Conservation (phyloP, 352 stramenopile genomes). For the Phytophthora sansomeana region DNA sequence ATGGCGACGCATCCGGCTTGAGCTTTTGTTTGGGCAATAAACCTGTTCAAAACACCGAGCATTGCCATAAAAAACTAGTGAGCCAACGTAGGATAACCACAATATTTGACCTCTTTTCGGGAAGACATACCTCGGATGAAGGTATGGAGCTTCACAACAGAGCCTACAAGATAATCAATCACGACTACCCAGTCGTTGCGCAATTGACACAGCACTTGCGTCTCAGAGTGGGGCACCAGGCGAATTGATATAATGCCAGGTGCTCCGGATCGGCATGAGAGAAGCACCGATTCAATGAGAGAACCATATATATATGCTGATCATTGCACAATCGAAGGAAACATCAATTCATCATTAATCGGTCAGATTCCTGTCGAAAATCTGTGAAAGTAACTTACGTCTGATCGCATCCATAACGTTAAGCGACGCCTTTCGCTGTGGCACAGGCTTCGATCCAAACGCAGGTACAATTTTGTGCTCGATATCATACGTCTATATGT, state of each 20-base stretch:
- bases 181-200: constrained; percentile 79
- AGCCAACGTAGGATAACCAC: neutral
- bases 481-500: constrained; percentile 68
- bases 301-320: constrained; percentile 40
- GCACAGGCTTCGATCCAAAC: constrained; percentile 68
- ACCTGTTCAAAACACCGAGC: constrained; percentile 10
- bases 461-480: constrained; percentile 66
- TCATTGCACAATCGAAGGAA: constrained; percentile 6
- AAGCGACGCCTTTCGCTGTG: constrained; percentile 52
- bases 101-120: neutral
- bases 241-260: constrained; percentile 57
- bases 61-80: neutral
- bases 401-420: constrained; percentile 61
- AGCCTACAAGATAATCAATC: constrained; percentile 49
- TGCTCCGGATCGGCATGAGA: constrained; percentile 37
- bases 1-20: constrained; percentile 36
- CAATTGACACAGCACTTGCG: constrained; percentile 66
- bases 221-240: constrained; percentile 40
- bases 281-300: constrained; percentile 37
- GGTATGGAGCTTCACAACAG: constrained; percentile 64
- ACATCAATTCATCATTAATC: constrained; percentile 10
- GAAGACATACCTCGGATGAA: constrained; percentile 52
- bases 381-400: constrained; percentile 34
- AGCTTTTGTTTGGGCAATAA: constrained; percentile 24
- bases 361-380: neutral